Evolutionary conservation across 108 stramenopile species (phyloP).

Genomic region (Seminavis robusta): DNA sequence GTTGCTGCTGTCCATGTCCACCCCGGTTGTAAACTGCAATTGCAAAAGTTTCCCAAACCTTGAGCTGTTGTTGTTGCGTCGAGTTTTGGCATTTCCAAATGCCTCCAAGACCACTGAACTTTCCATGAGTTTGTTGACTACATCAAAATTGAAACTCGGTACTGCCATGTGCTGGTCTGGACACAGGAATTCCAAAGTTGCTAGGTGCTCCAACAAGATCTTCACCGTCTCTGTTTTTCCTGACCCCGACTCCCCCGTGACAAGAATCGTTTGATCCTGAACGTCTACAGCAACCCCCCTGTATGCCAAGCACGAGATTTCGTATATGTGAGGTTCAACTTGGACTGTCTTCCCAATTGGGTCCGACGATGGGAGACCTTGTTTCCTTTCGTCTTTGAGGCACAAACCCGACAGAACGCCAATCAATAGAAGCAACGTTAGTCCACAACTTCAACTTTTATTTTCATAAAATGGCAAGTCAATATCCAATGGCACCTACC

Average conservation of each 20-base stretch:
- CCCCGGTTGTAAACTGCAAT: constrained; percentile 57
- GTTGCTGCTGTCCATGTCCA: constrained; percentile 19
- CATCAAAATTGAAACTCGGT: constrained; percentile 7
- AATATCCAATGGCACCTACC: constrained; percentile 14
- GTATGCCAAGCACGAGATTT: constrained; percentile 71
- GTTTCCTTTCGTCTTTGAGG: not conserved
- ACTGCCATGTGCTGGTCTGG: constrained; percentile 25
- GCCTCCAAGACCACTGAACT: constrained; percentile 82
- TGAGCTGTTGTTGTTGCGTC: constrained; percentile 86
- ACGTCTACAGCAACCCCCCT: constrained; percentile 48
- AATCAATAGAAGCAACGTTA: not conserved
- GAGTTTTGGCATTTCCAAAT: constrained; percentile 84
- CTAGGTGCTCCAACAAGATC: constrained; percentile 81
- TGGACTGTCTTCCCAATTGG: too few species aligned
- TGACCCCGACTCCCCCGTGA: constrained; percentile 86
- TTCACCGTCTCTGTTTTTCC: constrained; percentile 93
- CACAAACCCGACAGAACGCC: not conserved
- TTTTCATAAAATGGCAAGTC: too few species aligned
- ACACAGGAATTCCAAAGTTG: constrained; percentile 43
- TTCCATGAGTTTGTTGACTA: constrained; percentile 64
- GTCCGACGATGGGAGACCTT: not conserved
- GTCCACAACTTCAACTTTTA: not conserved
- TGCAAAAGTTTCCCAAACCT: constrained; percentile 93
- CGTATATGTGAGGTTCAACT: constrained; percentile 76
- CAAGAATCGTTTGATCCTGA: constrained; percentile 72